Evolutionary conservation across 2,329 filamentous ascomycete species (phyloP), one percentile per base, ranked within the genome.

Genomic region (Penicillium sclerotigenum): DNA sequence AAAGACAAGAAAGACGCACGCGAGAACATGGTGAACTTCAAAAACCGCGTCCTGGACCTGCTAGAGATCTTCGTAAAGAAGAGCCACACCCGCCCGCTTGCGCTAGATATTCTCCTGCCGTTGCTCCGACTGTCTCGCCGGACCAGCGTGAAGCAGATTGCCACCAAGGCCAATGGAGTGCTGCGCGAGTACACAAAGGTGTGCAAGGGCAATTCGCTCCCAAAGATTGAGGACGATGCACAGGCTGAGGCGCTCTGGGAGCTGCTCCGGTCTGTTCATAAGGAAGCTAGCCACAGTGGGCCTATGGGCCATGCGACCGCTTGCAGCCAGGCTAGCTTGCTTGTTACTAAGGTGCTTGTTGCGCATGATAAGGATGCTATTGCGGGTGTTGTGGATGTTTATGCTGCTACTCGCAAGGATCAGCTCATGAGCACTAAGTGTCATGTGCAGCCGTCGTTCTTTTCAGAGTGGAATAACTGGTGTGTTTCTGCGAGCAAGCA

Each of bases 1-100:
- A 89, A 92, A 74, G 87, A 94, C 68, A 88, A 89, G 66, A 90
- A 90, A 69, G 88, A 93, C 58, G 92, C 93, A 52, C 94, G 90
- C 70, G 89, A 93, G 64, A 91, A 86, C 20, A 90, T 97, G 69
- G 79, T 96, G 67, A 92, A 93, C 75, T 96, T 99, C 82, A 99
- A 99, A 79, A 90, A 90, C 73, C 89, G 92, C 40, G 88, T 97
- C 6, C 83, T 97, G 5, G 94, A 97, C 68, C 82, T 97, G 1
- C 80, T 97, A 11, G 85, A 88, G 58, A 88, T 94, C 60, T 97
- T 91, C 73, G 81, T 94, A 61, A 91, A 89, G 72, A 87, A 88
- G 64, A 87, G 94, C 73, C 83, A 88, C 54, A 81, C 81, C 22
- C 88, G 86, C 65, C 75, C 82, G 1, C 77, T 92, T 1, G 83